phyloP scores from a whole-genome alignment of 306 rosid genomes.

The Argentina anserina region DNA sequence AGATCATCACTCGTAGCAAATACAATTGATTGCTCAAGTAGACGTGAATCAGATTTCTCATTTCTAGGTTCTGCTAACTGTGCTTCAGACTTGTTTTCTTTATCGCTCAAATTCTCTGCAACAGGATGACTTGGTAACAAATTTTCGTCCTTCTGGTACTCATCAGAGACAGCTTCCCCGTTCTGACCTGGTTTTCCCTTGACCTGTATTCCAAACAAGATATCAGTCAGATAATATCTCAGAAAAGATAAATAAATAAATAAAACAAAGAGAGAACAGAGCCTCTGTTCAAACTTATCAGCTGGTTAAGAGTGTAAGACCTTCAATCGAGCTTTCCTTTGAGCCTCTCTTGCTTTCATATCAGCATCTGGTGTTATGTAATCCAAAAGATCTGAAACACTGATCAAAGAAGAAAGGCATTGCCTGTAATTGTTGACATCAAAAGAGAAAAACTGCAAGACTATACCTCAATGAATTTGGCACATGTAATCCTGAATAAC shows the following conservation, averaged over 20 bases:
- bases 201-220: conserved; percentile 46
- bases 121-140: conserved; percentile 36
- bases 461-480: background rate
- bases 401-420: conserved; percentile 27
- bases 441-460: background rate
- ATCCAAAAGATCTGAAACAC: conserved; percentile 98
- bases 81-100: conserved; percentile 69
- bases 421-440: background rate
- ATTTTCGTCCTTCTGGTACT: conserved; percentile 59
- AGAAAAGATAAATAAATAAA: conserved; percentile 7
- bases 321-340: conserved; percentile 90
- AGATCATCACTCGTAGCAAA: conserved; percentile 38
- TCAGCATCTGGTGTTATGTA: conserved; percentile 92
- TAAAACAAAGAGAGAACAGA: conserved; percentile 9
- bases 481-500: background rate
- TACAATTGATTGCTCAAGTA: conserved; percentile 35
- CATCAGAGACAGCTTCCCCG: conserved; percentile 58
- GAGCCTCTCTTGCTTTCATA: conserved; percentile 88
- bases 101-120: conserved; percentile 65
- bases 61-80: conserved; percentile 40
- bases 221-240: conserved; percentile 16
- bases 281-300: conserved; percentile 8
- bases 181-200: conserved; percentile 80
- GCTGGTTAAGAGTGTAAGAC: conserved; percentile 31
- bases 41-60: conserved; percentile 50